Base-by-base conservation (phyloP, 177 flowering plant species). In the Tripterygium wilfordii region DNA sequence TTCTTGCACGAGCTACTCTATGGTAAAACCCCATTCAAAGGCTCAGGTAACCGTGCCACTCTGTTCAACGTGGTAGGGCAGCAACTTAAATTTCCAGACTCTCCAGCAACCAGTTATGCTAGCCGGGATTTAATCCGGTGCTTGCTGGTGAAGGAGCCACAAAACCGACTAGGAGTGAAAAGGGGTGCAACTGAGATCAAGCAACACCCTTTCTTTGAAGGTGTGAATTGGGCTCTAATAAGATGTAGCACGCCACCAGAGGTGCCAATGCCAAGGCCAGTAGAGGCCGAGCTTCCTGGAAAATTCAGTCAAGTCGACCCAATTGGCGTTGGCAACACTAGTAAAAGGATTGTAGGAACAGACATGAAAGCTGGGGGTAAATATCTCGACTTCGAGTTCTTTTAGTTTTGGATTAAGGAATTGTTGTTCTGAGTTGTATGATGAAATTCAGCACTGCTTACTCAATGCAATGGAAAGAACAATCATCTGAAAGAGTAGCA, bases 211-310 rank as follows among this genome's bases (percentile, higher is more conserved):
- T 76, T 76, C 62, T 76, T 76, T 36, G 78, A 76, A 56, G 78
- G 78, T 17, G 75, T 76, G 27, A 76, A 76, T 35, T 76, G 81
- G 81, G 81, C 81, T 18, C 66, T 76, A 16, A 76, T 76, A 25
- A 58, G 81, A 29, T 76, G 81, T 58, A 76, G 81, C 71, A 76
- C 81, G 2, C 81, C 81, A 8, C 81, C 81, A 17, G 81, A 76
- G 51, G 71, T 76, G 23, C 81, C n/a, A n/a, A n/a, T n/a, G n/a
- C n/a, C 81, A 8, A 67, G 76, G 39, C 78, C 75, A 2, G 48
- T 72, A 32, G 81, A 72, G 45, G 5, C 58, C 3, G 78, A 69
- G 49, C 57, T 31, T 14, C 71, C 74, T 0, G 68, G 61, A 16
- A 75, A 69, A 50, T 51, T 54, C n/a, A 72, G 75, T 20, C 39